A percentile compares a stretch with the other conserved stretches of the same genome.
These are phyloP conservation scores for Boehmeria nivea DNA, from an alignment of 306 rosid genomes.

Conservation along the genomic window DNA sequence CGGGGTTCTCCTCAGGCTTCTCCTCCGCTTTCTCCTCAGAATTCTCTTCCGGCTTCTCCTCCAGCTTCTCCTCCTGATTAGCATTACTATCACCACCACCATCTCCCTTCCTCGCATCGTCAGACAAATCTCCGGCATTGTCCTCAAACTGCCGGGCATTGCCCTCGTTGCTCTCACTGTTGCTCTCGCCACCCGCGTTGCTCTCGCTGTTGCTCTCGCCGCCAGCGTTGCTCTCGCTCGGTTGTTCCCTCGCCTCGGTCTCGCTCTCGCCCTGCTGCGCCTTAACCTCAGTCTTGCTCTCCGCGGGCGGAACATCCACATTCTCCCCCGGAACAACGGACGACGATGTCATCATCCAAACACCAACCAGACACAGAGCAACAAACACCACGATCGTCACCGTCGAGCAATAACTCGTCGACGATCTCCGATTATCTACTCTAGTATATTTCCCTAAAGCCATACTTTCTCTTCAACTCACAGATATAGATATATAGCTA, in stretches of 20 bases:
- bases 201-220: slow-evolving; percentile 11
- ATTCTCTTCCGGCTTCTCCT: slow-evolving; percentile 28
- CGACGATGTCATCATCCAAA: slow-evolving; percentile 95
- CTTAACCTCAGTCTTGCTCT: slow-evolving; percentile 44
- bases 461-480: slow-evolving; percentile 34
- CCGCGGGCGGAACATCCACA: slow-evolving; percentile 50
- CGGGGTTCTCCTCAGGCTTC: slow-evolving; percentile 28
- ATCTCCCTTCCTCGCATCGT: slow-evolving; percentile 63
- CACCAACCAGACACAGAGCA: slow-evolving; percentile 77
- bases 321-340: slow-evolving; percentile 73
- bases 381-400: slow-evolving; percentile 82
- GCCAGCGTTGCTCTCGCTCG: too few species aligned
- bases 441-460: slow-evolving; percentile 67
- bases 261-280: slow-evolving; percentile 25
- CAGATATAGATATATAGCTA: slow-evolving; percentile 25
- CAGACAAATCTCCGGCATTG: slow-evolving; percentile 63
- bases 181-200: slow-evolving; percentile 18
- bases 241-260: slow-evolving; percentile 39
- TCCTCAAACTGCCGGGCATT: slow-evolving; percentile 63
- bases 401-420: slow-evolving; percentile 72
- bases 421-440: slow-evolving; percentile 56
- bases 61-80: slow-evolving; percentile 22
- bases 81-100: slow-evolving; percentile 25
- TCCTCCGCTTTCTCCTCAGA: slow-evolving; percentile 44
- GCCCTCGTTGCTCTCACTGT: slow-evolving; percentile 28